A percentile compares a stretch with the other conserved stretches of the same genome.
These are phyloP conservation scores for Juglanconis sp. DNA, from an alignment of 2,329 filamentous ascomycete genomes.

Conservation along the genomic window DNA sequence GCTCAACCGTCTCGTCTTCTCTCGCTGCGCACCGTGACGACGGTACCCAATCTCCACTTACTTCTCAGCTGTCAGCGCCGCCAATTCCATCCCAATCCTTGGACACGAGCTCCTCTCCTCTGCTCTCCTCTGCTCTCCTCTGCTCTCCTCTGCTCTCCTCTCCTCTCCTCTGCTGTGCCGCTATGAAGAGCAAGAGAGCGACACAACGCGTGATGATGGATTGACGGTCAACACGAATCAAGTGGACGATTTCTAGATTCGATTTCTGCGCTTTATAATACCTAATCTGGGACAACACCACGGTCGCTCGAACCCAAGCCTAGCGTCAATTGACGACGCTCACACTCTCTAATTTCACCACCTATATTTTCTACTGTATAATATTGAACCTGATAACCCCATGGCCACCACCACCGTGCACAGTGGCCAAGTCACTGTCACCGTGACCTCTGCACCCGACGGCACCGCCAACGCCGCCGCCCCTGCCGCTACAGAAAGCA, in stretches of 20 bases:
- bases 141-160: neutral
- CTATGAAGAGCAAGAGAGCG: neutral
- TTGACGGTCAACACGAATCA: neutral
- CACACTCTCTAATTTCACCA: neutral
- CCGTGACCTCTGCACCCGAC: slow-evolving; percentile 2
- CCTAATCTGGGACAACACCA: neutral
- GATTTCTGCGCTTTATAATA: neutral
- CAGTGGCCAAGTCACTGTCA: slow-evolving; percentile 12
- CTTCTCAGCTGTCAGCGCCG: neutral
- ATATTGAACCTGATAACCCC: neutral
- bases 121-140: neutral
- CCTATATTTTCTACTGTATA: neutral
- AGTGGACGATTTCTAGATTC: neutral
- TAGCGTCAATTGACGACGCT: neutral
- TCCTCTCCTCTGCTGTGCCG: neutral
- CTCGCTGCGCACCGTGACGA: neutral
- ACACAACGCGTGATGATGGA: neutral
- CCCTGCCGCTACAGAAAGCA: slow-evolving; percentile 3
- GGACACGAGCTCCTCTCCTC: neutral
- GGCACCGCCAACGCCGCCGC: neutral
- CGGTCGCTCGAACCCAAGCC: neutral
- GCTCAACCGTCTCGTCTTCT: neutral
- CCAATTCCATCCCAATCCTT: neutral
- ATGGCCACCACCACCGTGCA: neutral
- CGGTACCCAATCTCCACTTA: neutral